A percentile compares a stretch with the other conserved stretches of the same genome.
phyloP scores from a whole-genome alignment of 495 filamentous ascomycete genomes.

The Talaromyces thailandensis region DNA sequence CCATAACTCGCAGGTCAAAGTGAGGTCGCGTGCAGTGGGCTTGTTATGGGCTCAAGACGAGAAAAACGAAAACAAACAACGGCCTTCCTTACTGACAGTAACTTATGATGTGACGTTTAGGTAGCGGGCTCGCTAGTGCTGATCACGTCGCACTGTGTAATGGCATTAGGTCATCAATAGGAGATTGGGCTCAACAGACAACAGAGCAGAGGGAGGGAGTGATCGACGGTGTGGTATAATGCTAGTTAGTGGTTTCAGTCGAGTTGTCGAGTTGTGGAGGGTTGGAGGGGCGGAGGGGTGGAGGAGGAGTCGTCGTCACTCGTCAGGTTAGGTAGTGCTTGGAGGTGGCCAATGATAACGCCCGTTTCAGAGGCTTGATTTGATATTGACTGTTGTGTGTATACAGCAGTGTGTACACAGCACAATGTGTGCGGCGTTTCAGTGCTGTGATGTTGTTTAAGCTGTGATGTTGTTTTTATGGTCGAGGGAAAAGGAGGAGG shows the following conservation, averaged over 20 bases:
- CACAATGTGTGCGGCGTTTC: too few species aligned
- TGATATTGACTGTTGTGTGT: not conserved
- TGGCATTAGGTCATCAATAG: not conserved
- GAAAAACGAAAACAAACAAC: not conserved
- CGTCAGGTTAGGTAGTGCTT: not conserved
- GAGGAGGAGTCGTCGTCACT: slow-evolving; percentile 2
- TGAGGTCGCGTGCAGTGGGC: not conserved
- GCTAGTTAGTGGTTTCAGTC: slow-evolving; percentile 1
- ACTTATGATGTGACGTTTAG: not conserved
- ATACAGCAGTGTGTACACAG: not conserved
- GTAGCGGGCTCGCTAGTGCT: not conserved
- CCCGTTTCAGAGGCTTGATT: not conserved
- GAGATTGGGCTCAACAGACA: not conserved
- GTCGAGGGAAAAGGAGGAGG: not conserved
- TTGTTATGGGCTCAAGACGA: not conserved
- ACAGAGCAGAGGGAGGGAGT: not conserved
- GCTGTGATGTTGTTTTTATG: too few species aligned
- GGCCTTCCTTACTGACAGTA: not conserved
- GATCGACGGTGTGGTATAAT: not conserved
- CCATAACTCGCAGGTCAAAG: not conserved
- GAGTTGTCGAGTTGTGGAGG: slow-evolving; percentile 1
- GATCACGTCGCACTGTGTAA: not conserved
- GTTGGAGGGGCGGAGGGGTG: slow-evolving; percentile 3
- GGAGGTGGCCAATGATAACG: not conserved
- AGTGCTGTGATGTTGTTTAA: too few species aligned